These are phyloP conservation scores for Fusarium veterinarium DNA, from an alignment of 2,329 filamentous ascomycete genomes.

Conservation along the genomic window DNA sequence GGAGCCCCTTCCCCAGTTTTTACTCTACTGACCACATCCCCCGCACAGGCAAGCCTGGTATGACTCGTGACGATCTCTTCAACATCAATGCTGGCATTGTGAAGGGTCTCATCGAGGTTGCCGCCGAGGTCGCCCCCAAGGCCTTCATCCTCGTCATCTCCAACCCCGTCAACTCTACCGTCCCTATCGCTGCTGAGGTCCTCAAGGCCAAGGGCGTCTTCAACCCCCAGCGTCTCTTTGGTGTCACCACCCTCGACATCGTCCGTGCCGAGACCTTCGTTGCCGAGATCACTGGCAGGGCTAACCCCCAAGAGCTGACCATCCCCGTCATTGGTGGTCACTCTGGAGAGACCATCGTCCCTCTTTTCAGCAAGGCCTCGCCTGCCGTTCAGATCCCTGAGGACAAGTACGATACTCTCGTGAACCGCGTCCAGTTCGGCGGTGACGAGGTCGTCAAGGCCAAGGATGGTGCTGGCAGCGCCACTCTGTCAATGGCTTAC, in stretches of 20 bases:
- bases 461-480: conserved; percentile 91
- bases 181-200: conserved; percentile 96
- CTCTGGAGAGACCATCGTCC: conserved; percentile 98
- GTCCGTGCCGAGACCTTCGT: conserved; percentile 98
- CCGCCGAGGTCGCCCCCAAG: conserved; percentile 89
- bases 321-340: conserved; percentile 97
- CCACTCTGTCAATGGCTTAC: conserved; percentile 94
- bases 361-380: conserved; percentile 91
- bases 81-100: conserved; percentile 99
- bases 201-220: conserved; percentile 94
- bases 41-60: conserved; percentile 89
- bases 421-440: conserved; percentile 97
- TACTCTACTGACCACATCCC: conserved; percentile 35
- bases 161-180: conserved; percentile 99
- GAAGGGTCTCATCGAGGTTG: conserved; percentile 88
- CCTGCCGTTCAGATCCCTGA: conserved; percentile 83
- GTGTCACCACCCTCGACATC: conserved; percentile 98
- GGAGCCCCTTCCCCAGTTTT: conserved; percentile 28
- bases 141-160: conserved; percentile 97
- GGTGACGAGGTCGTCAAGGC: conserved; percentile 97
- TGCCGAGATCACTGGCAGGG: conserved; percentile 83
- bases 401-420: conserved; percentile 89
- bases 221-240: conserved; percentile 94
- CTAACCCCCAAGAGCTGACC: conserved; percentile 82
- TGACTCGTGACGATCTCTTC: conserved; percentile 99